Evolutionary conservation across 1,284 basidiomycete genomes (phyloP).

Genomic region (Abortiporus biennis): DNA sequence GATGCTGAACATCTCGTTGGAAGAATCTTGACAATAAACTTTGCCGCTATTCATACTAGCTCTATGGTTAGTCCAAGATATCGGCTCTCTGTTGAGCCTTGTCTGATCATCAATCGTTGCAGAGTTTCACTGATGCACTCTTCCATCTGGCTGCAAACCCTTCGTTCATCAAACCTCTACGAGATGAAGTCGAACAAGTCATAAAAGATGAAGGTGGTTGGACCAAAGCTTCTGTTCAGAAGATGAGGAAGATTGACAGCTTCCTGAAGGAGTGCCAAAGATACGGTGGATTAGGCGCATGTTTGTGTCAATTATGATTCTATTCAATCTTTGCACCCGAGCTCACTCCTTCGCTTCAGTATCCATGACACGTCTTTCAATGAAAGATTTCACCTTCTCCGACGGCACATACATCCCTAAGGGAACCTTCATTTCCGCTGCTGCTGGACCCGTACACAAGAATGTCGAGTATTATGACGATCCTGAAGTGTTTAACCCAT

Average conservation of each 20-base stretch:
- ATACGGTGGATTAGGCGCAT: constrained; percentile 1
- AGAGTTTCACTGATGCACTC: constrained; percentile 5
- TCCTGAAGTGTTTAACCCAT: constrained; percentile 26
- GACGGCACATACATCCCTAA: constrained; percentile 10
- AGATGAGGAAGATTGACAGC: constrained; percentile 6
- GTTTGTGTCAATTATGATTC: background rate
- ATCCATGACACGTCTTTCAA: constrained; percentile 2
- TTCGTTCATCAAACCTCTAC: background rate
- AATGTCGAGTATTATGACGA: constrained; percentile 24
- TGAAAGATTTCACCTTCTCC: constrained; percentile 10
- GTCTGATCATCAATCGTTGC: background rate
- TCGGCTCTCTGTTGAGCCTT: background rate
- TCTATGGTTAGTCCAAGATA: constrained; percentile 12
- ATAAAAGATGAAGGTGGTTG: constrained; percentile 1
- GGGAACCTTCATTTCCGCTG: constrained; percentile 5
- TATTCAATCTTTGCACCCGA: background rate
- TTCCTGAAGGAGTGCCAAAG: constrained; percentile 6
- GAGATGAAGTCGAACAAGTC: constrained; percentile 5
- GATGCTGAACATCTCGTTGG: constrained; percentile 8
- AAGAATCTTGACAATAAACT: constrained; percentile 16
- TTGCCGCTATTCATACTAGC: constrained; percentile 19
- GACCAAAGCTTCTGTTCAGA: constrained; percentile 4
- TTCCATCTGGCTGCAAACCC: constrained; percentile 4
- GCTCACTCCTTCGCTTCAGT: constrained; percentile 1
- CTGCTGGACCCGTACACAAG: constrained; percentile 1